phyloP scores from a whole-genome alignment of 768 basidiomycete genomes.

The Boletus rubropictus region DNA sequence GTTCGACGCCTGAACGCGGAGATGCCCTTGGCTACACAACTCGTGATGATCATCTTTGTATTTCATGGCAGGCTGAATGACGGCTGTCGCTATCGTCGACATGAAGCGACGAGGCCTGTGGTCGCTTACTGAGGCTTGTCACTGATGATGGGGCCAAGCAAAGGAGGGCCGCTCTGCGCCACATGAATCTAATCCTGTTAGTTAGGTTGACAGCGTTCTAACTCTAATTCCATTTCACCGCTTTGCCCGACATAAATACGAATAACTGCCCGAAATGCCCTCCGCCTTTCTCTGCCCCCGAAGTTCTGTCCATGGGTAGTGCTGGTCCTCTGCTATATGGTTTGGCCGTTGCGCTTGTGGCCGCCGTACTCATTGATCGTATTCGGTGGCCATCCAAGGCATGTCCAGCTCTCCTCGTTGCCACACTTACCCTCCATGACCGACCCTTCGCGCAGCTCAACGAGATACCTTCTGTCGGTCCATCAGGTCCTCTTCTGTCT shows the following conservation, averaged over 20 bases:
- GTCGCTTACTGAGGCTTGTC: too few species aligned
- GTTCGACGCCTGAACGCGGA: slow-evolving; percentile 30
- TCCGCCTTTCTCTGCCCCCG: slow-evolving; percentile 18
- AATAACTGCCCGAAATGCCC: slow-evolving; percentile 24
- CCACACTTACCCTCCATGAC: neutral
- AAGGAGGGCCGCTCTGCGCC: slow-evolving; percentile 17
- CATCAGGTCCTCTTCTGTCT: slow-evolving; percentile 31
- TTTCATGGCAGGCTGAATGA: slow-evolving; percentile 6
- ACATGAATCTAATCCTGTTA: slow-evolving; percentile 30
- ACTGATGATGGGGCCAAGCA: too few species aligned
- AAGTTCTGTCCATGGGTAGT: slow-evolving; percentile 25
- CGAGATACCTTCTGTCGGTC: slow-evolving; percentile 33
- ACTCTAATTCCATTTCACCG: slow-evolving; percentile 29
- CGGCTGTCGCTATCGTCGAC: too few species aligned
- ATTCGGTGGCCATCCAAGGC: slow-evolving; percentile 26
- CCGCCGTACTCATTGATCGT: slow-evolving; percentile 13
- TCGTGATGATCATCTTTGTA: neutral
- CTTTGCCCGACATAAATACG: slow-evolving; percentile 30
- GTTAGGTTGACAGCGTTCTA: slow-evolving; percentile 18
- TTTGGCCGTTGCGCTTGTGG: slow-evolving; percentile 13
- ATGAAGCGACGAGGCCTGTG: too few species aligned
- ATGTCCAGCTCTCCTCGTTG: neutral
- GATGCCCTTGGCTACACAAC: slow-evolving; percentile 20
- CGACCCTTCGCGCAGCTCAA: slow-evolving; percentile 19
- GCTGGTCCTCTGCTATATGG: slow-evolving; percentile 17